Base-by-base conservation (phyloP, 2,329 filamentous ascomycete genomes). In the Metarhizium robertsii region DNA sequence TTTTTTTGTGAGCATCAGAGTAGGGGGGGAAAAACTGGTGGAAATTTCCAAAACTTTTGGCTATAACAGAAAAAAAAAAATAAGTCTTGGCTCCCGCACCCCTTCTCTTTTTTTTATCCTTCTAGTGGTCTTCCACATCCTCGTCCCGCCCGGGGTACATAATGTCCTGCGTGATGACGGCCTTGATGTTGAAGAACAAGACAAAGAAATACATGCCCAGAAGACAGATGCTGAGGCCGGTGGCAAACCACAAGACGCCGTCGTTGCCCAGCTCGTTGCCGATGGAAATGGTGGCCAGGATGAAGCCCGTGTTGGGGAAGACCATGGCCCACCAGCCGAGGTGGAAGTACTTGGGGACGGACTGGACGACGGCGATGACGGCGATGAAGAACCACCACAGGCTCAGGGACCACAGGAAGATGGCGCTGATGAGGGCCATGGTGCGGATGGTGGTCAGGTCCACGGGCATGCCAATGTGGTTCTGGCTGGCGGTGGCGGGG, bases 301-400 rank as follows among this genome's bases (percentile, higher is more conserved):
- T 77, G 62, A 84, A 84, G 4, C 81, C 81, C 0, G 77, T 79
- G 66, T 84, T 84, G 49, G 81, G 81, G 66, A 84, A 84, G 10
- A 84, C 79, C 66, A 81, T 77, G 0, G 82, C 81, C 79, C 81
- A 87, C 81, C 81, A 86, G 1, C 80, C 80, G 2, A 86, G 71
- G 58, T 83, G 79, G 60, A 84, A 84, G 64, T 74, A 75, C 61
- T 78, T 73, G 4, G 72, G 75, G 11, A 71, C 64, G 61, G 68
- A 65, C 16, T 70, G 57, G n/a, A 65, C 53, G 16, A 72, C 64
- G 29, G 70, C 67, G 4, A 73, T 59, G 6, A 62, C 59, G 1
- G 67, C 70, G 49, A 74, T 70, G 32, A 66, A 73, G 65, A 81
- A 84, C 78, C 79, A 81, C 79, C 82, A 84, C 14, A 77, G 64